Conservation (phyloP, 148 eudicot species). For the Camellia sinensis region DNA sequence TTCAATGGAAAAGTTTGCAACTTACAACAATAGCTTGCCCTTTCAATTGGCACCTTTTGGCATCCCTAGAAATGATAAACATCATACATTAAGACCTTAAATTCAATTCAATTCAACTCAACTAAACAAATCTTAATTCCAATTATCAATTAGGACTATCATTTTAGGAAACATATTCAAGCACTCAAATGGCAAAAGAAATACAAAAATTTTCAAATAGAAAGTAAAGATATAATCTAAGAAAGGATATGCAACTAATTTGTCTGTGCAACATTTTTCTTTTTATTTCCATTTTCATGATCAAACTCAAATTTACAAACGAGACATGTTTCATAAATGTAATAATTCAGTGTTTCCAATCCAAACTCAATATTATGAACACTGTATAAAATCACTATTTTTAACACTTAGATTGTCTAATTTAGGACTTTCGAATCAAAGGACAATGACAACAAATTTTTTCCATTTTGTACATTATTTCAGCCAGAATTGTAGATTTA, state of each 20-base stretch:
- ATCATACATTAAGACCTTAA: neutral
- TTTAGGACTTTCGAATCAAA: no score
- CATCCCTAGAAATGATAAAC: constrained; percentile 5
- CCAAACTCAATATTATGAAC: no score
- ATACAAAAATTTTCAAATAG: neutral
- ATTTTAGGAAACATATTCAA: neutral
- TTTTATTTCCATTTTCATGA: no score
- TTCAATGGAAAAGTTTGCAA: neutral
- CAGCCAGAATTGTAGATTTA: no score
- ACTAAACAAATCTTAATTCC: neutral
- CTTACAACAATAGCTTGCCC: constrained; percentile 1
- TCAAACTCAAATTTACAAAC: no score
- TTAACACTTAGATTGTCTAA: no score
- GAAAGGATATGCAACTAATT: neutral
- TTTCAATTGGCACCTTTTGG: neutral
- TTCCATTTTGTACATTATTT: no score
- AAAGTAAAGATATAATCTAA: neutral
- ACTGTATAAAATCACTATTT: no score
- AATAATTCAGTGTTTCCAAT: no score
- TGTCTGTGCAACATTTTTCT: neutral
- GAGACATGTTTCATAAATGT: no score
- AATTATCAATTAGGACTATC: neutral
- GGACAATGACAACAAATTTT: no score
- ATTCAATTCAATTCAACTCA: neutral
- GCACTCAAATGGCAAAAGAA: neutral